phyloP scores from a whole-genome alignment of 1,139 yeast genomes.

The Suhomyces bokatorum region DNA sequence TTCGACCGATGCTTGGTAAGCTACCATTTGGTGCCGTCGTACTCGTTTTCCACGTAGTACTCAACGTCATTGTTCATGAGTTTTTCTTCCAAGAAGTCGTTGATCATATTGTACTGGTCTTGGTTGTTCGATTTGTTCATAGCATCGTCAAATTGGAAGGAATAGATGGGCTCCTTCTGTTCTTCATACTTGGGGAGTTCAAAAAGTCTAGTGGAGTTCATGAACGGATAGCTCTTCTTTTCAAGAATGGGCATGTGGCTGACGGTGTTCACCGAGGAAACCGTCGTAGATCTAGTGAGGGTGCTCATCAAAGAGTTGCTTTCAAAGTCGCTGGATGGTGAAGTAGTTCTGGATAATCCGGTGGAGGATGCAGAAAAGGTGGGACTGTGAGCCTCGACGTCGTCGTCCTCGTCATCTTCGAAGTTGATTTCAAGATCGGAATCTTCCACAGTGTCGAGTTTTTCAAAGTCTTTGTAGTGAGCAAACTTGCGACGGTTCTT shows the following conservation, averaged over 20 bases:
- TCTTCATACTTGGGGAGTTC: constrained; percentile 20
- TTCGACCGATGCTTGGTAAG: neutral
- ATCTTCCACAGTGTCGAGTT: constrained; percentile 20
- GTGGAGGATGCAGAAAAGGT: constrained; percentile 19
- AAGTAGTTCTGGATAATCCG: constrained; percentile 42
- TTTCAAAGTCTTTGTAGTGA: constrained; percentile 20
- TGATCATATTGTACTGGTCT: constrained; percentile 43
- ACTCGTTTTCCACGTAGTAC: constrained; percentile 13
- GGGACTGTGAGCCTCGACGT: constrained; percentile 15
- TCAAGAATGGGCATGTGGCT: constrained; percentile 8
- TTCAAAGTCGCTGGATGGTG: constrained; percentile 39
- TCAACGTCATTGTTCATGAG: constrained; percentile 19
- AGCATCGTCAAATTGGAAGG: constrained; percentile 19
- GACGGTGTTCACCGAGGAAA: constrained; percentile 25
- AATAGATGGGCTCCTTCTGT: constrained; percentile 9
- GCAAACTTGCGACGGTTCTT: constrained; percentile 14
- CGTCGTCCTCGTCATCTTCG: constrained; percentile 31
- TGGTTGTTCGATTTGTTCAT: constrained; percentile 13
- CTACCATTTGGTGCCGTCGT: constrained; percentile 9
- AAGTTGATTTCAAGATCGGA: constrained; percentile 22
- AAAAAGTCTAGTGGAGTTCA: constrained; percentile 15
- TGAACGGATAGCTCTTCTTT: constrained; percentile 19
- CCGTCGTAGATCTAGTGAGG: constrained; percentile 48
- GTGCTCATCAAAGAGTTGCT: constrained; percentile 40
- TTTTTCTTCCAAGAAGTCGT: constrained; percentile 45